Percentiles rank a stretch among this genome's conserved stretches.
phyloP scores from a whole-genome alignment of 768 basidiomycete genomes.

The Krasilnikovozyma curviuscula region DNA sequence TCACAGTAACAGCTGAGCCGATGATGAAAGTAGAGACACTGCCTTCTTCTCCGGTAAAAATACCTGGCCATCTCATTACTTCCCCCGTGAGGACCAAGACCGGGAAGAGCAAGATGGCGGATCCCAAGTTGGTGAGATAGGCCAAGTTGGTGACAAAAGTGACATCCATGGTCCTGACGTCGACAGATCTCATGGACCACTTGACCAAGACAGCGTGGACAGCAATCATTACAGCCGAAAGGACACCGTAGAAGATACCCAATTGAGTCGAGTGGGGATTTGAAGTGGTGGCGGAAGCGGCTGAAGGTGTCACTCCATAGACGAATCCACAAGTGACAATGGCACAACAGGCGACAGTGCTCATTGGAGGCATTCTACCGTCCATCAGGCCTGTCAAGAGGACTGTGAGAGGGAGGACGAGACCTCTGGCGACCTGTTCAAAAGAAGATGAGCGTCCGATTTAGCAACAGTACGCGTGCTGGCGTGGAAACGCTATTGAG shows the following conservation, averaged over 20 bases:
- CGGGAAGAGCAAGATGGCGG: constrained; percentile 36
- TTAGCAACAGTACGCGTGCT: too few relatives aligned
- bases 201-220: constrained; percentile 60
- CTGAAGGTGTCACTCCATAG: constrained; percentile 11
- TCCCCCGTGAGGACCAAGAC: constrained; percentile 9
- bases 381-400: constrained; percentile 3
- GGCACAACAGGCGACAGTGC: constrained; percentile 1
- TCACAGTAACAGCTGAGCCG: constrained; percentile 7
- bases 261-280: constrained; percentile 8
- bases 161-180: constrained; percentile 18
- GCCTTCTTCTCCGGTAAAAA: not conserved
- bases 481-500: not conserved
- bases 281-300: constrained; percentile 7
- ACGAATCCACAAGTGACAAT: constrained; percentile 9
- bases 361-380: not conserved
- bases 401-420: constrained; percentile 10
- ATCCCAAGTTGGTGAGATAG: constrained; percentile 59
- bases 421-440: constrained; percentile 8
- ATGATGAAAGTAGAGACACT: constrained; percentile 5
- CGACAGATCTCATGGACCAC: constrained; percentile 43
- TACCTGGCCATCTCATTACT: constrained; percentile 3
- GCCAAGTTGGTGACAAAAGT: constrained; percentile 55
- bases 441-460: not conserved
- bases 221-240: constrained; percentile 57
- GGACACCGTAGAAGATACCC: constrained; percentile 47